Evolutionary conservation across 2,329 filamentous ascomycete species (phyloP), one percentile per base, ranked within the genome.

Genomic region (Nemania bipapillata): DNA sequence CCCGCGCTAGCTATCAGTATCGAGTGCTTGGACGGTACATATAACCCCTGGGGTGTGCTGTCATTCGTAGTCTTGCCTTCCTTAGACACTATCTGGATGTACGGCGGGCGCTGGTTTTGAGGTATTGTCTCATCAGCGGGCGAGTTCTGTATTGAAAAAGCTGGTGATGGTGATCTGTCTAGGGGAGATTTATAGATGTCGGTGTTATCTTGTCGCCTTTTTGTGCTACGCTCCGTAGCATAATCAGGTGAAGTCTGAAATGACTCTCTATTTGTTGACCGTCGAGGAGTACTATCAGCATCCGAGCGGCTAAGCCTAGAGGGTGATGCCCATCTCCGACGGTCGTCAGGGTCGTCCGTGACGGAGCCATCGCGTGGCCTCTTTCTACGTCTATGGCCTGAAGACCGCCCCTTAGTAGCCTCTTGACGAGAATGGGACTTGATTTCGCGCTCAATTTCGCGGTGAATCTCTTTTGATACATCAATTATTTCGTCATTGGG

Each of bases 381-480:
- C 40, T 45, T 47, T n/a, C 32, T 64, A 15, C 45, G 54, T 6
- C 24, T 45, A 7, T 35, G 20, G 2, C 58, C 22, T 11, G 28
- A 37, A 2, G 15, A 45, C 22, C 53, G 47, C 17, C 54, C 47
- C 45, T 24, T 28, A 4, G 47, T 2, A 24, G 20, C 50, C 15
- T 47, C 56, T 0, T 40, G 2, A 12, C 24, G 42, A 20, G 50
- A 42, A 15, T 47, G 28, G 15, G 40, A 24, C 37, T 20, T 61
- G 22, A 66, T 50, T 1, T 30, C 53, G 22, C 35, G 52, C 7
- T n/a, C 24, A 1, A 56, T 56, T 4, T 63, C 58, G 30, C 59
- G 56, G 15, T 50, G 63, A 20, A 63, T 58, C 9, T 63, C 63
- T 40, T 55, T 55, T 11, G 66, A 62, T 8, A 40, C 40, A 8